Percentiles rank a stretch among this genome's conserved stretches.
Conservation (phyloP, 2,329 filamentous ascomycete species). For the Samsoniella hepiali region DNA sequence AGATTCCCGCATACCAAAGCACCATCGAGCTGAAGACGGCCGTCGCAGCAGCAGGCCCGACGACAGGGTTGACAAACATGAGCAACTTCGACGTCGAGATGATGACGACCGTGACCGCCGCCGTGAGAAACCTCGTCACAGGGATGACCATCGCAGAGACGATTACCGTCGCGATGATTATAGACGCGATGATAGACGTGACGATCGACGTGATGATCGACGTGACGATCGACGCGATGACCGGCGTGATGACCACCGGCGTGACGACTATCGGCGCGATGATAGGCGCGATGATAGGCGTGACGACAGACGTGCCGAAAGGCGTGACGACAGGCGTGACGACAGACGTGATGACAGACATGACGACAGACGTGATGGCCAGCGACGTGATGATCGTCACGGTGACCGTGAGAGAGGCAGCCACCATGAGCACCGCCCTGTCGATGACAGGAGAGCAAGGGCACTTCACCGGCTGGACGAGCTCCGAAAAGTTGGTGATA, state of each 20-base stretch:
- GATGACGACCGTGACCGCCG: conserved; percentile 26
- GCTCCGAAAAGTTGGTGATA: conserved; percentile 45
- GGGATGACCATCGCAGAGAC: conserved; percentile 24
- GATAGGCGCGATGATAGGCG: conserved; percentile 23
- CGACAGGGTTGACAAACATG: conserved; percentile 36
- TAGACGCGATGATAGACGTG: conserved; percentile 22
- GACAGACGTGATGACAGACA: conserved; percentile 25
- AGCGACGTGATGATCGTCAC: conserved; percentile 19
- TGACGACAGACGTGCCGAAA: conserved; percentile 22
- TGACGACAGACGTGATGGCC: conserved; percentile 19
- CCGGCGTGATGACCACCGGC: conserved; percentile 21
- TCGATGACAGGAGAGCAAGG: conserved; percentile 41
- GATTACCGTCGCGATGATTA: conserved; percentile 24
- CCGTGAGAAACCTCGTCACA: conserved; percentile 26
- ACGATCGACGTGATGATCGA: conserved; percentile 23
- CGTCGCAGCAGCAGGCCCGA: conserved; percentile 37
- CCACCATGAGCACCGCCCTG: conserved; percentile 30
- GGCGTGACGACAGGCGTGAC: conserved; percentile 29
- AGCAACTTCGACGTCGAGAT: conserved; percentile 30
- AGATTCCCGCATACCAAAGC: conserved; percentile 42
- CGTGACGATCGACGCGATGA: conserved; percentile 23
- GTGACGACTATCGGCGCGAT: conserved; percentile 21
- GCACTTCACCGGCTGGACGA: conserved; percentile 41
- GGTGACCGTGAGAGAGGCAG: conserved; percentile 25
- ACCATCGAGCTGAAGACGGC: conserved; percentile 40